Evolutionary conservation across 1,284 basidiomycete genomes (phyloP), one percentile per base, ranked within the genome.

Genomic region (Malassezia furfur): DNA sequence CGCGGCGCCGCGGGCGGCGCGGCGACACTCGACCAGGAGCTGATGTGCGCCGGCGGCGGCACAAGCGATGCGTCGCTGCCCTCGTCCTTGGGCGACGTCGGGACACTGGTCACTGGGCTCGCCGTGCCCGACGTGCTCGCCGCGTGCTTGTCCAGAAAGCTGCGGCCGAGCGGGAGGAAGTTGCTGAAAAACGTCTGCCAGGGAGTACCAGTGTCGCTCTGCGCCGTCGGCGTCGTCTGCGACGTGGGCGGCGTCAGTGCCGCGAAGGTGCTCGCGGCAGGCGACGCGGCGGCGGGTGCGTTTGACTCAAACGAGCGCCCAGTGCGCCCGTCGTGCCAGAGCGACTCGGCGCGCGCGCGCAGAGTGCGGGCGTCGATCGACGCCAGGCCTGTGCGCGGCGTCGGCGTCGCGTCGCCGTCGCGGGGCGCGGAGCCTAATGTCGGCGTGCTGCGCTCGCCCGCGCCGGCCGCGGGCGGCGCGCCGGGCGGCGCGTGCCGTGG

Each of bases 151-250:
- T 48, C 46, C 5, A 49, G n/a, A 28, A 48, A 48, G 17, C 38
- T 31, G 32, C 46, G 39, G 2, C 35, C 52, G 8, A 48, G 15
- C 3, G 52, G 52, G 10, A 54, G 21, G 30, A 39, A 37, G 31
- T 38, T 25, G 15, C 10, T 22, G 11, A 35, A 43, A 38, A 41
- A 51, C n/a, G 39, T 31, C 22, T 51, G 37, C 49, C 49, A 51
- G 11, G 49, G 49, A 5, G 49, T 30, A 43, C 43, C 32, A 1
- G 43, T 7, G 15, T 45, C 43, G 25, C 17, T 15, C 6, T 22
- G n/a, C 22, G 14, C 5, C 19, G 40, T 10, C 6, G 32, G 14
- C n/a, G n/a, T n/a, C n/a, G n/a, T n/a, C n/a, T 41, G 8, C 19
- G 12, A 41, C 19, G 8, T n/a, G 37, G 21, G 37, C 37, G 15